Conservation (phyloP, 805 yeast genomes). For the Candida ipomoeae region DNA sequence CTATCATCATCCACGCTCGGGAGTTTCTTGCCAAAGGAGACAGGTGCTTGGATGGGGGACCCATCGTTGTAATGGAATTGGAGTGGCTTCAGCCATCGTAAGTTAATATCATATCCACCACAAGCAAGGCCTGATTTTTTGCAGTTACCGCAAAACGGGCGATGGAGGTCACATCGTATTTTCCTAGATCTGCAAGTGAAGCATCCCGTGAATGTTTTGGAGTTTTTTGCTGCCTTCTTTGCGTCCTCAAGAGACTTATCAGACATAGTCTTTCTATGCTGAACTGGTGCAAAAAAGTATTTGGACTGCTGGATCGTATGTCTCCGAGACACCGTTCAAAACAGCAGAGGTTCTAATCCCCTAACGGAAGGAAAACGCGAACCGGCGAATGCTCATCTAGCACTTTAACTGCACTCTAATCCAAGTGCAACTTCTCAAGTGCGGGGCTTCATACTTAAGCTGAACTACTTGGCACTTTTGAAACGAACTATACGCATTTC, state of each 20-base stretch:
- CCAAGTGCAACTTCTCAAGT: not conserved
- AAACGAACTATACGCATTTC: not conserved
- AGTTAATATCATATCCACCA: conserved; percentile 78
- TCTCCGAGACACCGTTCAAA: not conserved
- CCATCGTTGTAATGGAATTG: conserved; percentile 28
- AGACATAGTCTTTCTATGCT: not conserved
- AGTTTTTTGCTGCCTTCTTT: conserved; percentile 8
- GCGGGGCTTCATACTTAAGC: not conserved
- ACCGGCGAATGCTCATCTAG: not conserved
- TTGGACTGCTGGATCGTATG: not conserved
- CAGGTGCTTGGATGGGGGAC: conserved; percentile 27
- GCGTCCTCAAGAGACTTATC: not conserved
- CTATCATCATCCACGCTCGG: conserved; percentile 12
- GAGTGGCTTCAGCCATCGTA: conserved; percentile 68
- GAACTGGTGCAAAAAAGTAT: not conserved
- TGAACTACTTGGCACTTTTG: not conserved
- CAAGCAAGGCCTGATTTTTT: conserved; percentile 62
- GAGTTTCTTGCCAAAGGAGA: conserved; percentile 24
- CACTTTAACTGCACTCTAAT: not conserved
- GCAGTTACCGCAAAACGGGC: conserved; percentile 73
- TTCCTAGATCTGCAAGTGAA: conserved; percentile 81
- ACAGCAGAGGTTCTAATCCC: not conserved
- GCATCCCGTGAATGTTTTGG: conserved; percentile 82
- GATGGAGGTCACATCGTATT: conserved; percentile 71
- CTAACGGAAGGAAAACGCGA: conserved; percentile 2